Base-by-base conservation (phyloP, 2,329 filamentous ascomycete species). In the Claviceps cyperi region DNA sequence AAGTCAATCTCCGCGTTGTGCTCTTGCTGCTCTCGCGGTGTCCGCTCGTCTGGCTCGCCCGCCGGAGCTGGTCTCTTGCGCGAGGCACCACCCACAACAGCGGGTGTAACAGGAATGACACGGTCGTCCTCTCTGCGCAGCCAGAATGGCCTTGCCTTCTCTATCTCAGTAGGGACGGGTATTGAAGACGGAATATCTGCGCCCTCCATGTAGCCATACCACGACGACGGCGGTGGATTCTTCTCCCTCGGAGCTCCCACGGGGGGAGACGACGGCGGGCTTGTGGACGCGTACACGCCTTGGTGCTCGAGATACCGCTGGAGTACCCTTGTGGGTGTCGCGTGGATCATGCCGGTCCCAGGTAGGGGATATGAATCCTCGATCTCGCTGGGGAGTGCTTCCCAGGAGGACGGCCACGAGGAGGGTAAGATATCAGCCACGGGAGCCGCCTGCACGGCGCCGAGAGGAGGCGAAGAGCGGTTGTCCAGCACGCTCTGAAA, bases 351-450 rank as follows among this genome's bases (percentile, higher is more conserved):
- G 5, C 54, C 54, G 4, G 58, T 50, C 46, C 61, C 60, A 7
- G 65, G 65, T 52, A 68, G 62, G 47, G 58, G 72, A 54, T 77
- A 72, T 0, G 78, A 82, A 56, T 82, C 78, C 9, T 67, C 69
- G 19, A 81, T 67, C 28, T 74, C 65, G 51, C 74, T 79, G 0
- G 73, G 69, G 2, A 70, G 72, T 14, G 67, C 61, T 43, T 60
- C 59, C 67, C 68, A 73, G 47, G 71, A 69, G 28, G 55, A 53
- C 38, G 64, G 63, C 2, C 62, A 59, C 32, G 36, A 51, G 40
- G 49, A 43, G 6, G 44, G 28, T n/a, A 21, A 4, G 15, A 44
- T 37, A 37, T 6, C 2, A 7, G 15, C 37, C 28, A 32, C 8
- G 28, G 9, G 28, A 32, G 28, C 28, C 9, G 28, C 28, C 28